A percentile compares a stretch with the other conserved stretches of the same genome.
Conservation (phyloP, 2,329 filamentous ascomycete species). For the Talaromyces amestolkiae region DNA sequence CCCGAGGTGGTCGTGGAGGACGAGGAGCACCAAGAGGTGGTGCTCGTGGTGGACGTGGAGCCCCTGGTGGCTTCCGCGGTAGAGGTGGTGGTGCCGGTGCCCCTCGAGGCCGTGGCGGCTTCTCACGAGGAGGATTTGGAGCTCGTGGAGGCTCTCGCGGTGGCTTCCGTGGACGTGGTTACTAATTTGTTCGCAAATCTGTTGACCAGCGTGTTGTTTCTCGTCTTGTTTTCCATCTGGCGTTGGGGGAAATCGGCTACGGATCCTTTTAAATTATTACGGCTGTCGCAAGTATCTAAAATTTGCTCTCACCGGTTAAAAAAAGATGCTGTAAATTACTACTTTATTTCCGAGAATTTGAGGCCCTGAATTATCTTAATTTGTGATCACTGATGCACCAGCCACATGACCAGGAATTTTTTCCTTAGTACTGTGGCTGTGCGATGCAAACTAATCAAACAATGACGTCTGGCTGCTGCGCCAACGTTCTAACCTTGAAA, state of each 20-base stretch:
- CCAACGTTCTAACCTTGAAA: constrained; percentile 12
- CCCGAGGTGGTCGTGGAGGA: constrained; percentile 49
- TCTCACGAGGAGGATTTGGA: constrained; percentile 31
- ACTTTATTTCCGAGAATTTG: not conserved
- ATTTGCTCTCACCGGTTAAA: constrained; percentile 32
- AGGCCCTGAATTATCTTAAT: no score
- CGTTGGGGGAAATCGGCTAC: constrained; percentile 40
- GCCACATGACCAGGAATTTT: constrained; percentile 16
- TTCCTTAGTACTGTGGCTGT: constrained; percentile 18
- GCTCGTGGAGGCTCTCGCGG: constrained; percentile 36
- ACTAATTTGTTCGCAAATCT: constrained; percentile 22
- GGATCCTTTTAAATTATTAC: constrained; percentile 39
- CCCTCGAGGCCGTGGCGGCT: constrained; percentile 25
- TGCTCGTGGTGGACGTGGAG: constrained; percentile 26
- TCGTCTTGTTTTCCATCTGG: constrained; percentile 39
- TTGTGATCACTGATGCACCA: constrained; percentile 5
- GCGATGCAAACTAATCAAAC: constrained; percentile 19
- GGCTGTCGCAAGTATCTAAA: constrained; percentile 37
- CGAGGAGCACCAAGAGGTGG: constrained; percentile 48
- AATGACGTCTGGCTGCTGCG: constrained; percentile 35
- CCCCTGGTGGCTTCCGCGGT: constrained; percentile 18
- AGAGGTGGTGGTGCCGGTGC: constrained; percentile 16
- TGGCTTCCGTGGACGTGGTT: constrained; percentile 29
- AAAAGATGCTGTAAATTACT: constrained; percentile 25
- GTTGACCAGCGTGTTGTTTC: constrained; percentile 9